Evolutionary conservation across 345 rosid genomes (phyloP).

Genomic region (Aegle marmelos): DNA sequence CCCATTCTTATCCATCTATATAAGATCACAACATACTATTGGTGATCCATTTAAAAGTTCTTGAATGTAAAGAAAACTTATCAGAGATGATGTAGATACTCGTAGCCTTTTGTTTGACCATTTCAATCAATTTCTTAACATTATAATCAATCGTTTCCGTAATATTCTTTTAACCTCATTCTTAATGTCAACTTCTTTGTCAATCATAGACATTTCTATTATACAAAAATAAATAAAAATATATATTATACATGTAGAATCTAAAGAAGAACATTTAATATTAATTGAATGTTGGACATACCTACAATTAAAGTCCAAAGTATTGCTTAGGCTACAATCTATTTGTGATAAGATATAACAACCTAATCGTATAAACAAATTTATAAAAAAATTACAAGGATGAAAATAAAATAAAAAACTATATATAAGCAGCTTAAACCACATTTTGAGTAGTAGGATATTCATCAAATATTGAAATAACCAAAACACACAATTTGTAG

Average conservation of each 20-base stretch:
- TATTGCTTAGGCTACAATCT: not conserved
- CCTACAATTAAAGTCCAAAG: not conserved
- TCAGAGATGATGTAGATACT: not conserved
- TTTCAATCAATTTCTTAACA: too few species aligned
- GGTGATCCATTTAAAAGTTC: not conserved
- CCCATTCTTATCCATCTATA: not conserved
- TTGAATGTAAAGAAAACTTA: not conserved
- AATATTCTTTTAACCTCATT: not conserved
- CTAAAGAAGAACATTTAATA: too few species aligned
- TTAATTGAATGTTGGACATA: not conserved
- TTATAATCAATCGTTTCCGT: not conserved
- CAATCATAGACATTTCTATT: not conserved
- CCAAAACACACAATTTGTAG: not conserved
- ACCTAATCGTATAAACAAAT: not conserved
- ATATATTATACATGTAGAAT: too few species aligned
- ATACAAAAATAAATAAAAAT: too few species aligned
- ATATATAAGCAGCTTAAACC: too few species aligned
- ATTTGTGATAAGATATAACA: too few species aligned
- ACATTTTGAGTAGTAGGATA: too few species aligned
- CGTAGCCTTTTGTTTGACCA: not conserved
- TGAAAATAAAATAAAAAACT: too few species aligned
- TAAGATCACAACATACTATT: not conserved
- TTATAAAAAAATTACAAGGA: not conserved
- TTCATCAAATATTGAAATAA: not conserved
- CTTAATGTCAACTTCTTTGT: not conserved